A percentile compares a stretch with the other conserved stretches of the same genome.
phyloP scores from a whole-genome alignment of 192 early-diverging fungal species.

The Gaertneriomyces sp. region DNA sequence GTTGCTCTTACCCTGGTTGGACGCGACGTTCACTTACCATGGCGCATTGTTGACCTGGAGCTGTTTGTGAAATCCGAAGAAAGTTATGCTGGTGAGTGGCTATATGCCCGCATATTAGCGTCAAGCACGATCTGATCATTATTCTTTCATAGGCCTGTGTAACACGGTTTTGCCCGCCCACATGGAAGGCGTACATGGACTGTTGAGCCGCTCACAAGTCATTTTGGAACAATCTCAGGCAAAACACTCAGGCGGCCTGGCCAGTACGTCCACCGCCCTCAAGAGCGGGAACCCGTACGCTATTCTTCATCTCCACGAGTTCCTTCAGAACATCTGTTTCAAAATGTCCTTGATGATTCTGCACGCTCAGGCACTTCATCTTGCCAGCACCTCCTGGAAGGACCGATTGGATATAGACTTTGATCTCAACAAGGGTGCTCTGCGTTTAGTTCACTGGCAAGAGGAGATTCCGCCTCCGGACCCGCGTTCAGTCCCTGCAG shows the following conservation, averaged over 20 bases:
- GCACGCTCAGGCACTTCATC: slow-evolving; percentile 7
- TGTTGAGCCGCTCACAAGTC: slow-evolving; percentile 8
- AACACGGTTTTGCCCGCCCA: too few species aligned
- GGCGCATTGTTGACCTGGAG: slow-evolving; percentile 26
- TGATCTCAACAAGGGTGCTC: neutral
- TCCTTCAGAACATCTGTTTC: slow-evolving; percentile 7
- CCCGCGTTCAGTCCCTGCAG: slow-evolving; percentile 23
- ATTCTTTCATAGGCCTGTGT: too few species aligned
- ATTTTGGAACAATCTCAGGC: too few species aligned
- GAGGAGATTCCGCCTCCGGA: slow-evolving; percentile 18
- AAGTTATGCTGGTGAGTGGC: slow-evolving; percentile 3
- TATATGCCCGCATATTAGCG: too few species aligned
- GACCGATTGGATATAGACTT: slow-evolving; percentile 12
- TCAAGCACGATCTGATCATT: too few species aligned
- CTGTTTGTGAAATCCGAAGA: slow-evolving; percentile 13
- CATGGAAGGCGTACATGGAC: neutral
- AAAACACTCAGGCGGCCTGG: too few species aligned
- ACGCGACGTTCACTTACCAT: slow-evolving; percentile 10
- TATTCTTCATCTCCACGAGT: slow-evolving; percentile 17
- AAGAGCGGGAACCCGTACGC: slow-evolving; percentile 10
- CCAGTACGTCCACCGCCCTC: too few species aligned
- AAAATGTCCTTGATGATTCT: slow-evolving; percentile 7
- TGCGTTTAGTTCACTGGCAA: slow-evolving; percentile 12
- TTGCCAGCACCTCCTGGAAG: slow-evolving; percentile 12
- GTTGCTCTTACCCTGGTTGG: slow-evolving; percentile 19